Percentiles rank a stretch among this genome's conserved stretches.
phyloP scores from a whole-genome alignment of 208 protist species.

The Wallacemonas collosoma region DNA sequence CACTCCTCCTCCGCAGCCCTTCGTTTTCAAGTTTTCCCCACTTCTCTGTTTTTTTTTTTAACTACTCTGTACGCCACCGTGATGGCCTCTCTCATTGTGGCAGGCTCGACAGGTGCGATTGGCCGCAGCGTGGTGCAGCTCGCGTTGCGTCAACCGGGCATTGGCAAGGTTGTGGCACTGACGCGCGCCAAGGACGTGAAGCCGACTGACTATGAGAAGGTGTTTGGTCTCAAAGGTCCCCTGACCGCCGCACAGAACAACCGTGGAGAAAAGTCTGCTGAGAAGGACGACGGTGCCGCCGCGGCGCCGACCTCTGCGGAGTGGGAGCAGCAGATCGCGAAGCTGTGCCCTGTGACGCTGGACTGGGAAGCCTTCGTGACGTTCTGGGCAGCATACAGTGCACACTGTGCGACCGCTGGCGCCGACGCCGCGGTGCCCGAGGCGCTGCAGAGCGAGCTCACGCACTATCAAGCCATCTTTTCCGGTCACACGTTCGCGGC shows the following conservation, averaged over 20 bases:
- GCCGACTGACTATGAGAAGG: constrained; percentile 27
- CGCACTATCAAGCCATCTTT: constrained; percentile 49
- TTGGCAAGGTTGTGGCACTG: constrained; percentile 66
- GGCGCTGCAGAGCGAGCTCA: constrained; percentile 10
- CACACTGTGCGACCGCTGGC: neutral
- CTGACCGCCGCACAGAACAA: neutral
- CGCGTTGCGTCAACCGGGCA: constrained; percentile 36
- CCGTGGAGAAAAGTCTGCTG: neutral
- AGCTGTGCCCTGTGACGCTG: constrained; percentile 48
- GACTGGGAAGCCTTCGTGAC: constrained; percentile 65
- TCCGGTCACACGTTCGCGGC: constrained; percentile 58
- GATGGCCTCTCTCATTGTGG: constrained; percentile 67
- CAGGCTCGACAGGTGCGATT: constrained; percentile 75
- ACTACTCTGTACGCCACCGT: neutral
- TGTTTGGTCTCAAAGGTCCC: constrained; percentile 41
- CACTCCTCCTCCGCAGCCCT: too few species aligned
- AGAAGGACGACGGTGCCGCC: neutral
- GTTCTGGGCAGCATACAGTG: constrained; percentile 30
- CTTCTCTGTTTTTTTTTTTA: constrained; percentile 20
- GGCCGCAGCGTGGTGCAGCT: constrained; percentile 59
- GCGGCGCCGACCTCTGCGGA: constrained; percentile 28
- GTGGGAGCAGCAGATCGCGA: constrained; percentile 25
- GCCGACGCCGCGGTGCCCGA: constrained; percentile 4
- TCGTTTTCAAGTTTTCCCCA: neutral
- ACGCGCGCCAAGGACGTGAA: constrained; percentile 33